These are phyloP conservation scores for Madurella fahalii DNA, from an alignment of 2,329 filamentous ascomycete species.

Conservation along the genomic window DNA sequence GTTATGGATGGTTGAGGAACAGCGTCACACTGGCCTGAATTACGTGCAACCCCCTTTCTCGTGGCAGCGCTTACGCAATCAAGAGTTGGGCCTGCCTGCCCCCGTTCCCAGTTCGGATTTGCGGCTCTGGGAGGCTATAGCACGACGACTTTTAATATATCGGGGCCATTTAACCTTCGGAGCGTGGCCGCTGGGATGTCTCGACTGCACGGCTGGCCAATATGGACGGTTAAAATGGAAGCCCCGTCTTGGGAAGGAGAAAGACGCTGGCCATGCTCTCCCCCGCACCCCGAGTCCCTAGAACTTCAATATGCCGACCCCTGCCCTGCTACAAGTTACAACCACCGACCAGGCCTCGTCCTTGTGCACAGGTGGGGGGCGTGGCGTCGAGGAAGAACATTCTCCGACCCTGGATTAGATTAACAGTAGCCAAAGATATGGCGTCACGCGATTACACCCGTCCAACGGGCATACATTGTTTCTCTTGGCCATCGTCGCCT, in stretches of 20 bases:
- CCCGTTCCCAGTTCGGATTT: constrained; percentile 18
- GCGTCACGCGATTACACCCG: constrained; percentile 24
- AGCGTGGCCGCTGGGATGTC: constrained; percentile 14
- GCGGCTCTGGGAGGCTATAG: constrained; percentile 23
- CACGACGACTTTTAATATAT: constrained; percentile 23
- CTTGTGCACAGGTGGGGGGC: neutral
- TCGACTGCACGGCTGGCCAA: constrained; percentile 15
- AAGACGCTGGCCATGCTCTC: constrained; percentile 2
- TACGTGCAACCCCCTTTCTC: neutral
- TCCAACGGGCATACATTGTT: constrained; percentile 16
- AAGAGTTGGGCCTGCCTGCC: neutral
- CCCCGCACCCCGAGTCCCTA: constrained; percentile 12
- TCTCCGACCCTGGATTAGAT: constrained; percentile 22
- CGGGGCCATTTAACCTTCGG: constrained; percentile 24
- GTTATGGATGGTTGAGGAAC: constrained; percentile 7
- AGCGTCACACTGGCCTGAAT: constrained; percentile 8
- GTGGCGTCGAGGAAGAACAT: constrained; percentile 12
- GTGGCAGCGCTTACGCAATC: neutral
- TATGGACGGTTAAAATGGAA: constrained; percentile 27
- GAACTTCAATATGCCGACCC: constrained; percentile 10
- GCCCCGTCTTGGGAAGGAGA: constrained; percentile 11
- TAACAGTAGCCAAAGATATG: constrained; percentile 17
- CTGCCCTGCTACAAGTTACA: constrained; percentile 5
- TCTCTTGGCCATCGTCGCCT: constrained; percentile 12
- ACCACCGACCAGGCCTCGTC: neutral